Evolutionary conservation across 257 asterid species (phyloP), one percentile per base, ranked within the genome.

Genomic region (Leonotis leonurus): DNA sequence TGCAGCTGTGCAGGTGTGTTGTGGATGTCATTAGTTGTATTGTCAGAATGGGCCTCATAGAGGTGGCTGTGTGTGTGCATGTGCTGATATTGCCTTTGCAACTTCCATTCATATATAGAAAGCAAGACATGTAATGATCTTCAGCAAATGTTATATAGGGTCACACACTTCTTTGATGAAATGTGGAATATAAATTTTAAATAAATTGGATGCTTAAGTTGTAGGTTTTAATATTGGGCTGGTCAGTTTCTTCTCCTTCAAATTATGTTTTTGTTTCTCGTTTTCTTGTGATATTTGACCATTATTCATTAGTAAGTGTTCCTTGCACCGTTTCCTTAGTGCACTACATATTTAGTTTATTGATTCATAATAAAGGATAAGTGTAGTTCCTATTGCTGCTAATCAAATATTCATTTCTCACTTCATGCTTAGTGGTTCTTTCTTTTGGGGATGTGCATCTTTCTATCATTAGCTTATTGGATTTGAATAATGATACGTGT

Each of bases 1-100:
- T 69, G 97, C 95, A 68, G 81, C 97, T 61, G 86, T 92, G 68
- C 96, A 92, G 96, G 99, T 86, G 60, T 35, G 46, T 62, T 67
- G 22, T 72, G 20, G 46, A 41, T 56, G 60, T n/a, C n/a, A n/a
- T n/a, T n/a, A n/a, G n/a, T n/a, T n/a, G n/a, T n/a, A 60, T 48
- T 56, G 39, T 32, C 26, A 40, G 17, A 54, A 44, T 41, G 25
- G 27, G 60, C 59, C 39, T 6, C 22, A 13, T 20, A 46, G 27
- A 35, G 24, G 22, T 17, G 32, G 59, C 51, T 4, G n/a, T 39
- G 57, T 35, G 27, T 17, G 33, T 29, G 33, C 6, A 2, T 29
- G n/a, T n/a, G n/a, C 65, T 16, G 46, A n/a, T 51, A 39, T 25
- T 29, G 16, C 9, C 14, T 30, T 35, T 40, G 35, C n/a, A n/a